Base-by-base conservation (phyloP, 345 rosid genomes). In the Excoecaria agallocha region DNA sequence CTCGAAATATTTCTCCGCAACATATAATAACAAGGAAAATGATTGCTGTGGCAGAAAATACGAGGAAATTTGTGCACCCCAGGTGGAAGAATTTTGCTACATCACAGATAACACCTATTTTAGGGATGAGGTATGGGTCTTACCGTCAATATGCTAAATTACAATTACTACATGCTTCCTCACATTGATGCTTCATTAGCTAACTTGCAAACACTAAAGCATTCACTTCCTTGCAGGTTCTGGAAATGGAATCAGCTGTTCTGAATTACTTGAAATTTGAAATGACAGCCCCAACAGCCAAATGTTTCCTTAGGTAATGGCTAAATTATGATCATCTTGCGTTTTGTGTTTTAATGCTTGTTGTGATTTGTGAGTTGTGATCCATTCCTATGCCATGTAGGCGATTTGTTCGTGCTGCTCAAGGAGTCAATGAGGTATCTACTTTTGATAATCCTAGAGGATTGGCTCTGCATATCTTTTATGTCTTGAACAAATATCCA, bases 61-160 rank as follows among this genome's bases (percentile, higher is more conserved):
- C 39, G 98, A 94, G 74, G 98, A 94, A 81, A 88, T 93, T 56
- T 89, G 94, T 72, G 96, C 94, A 8, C 97, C 98, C 4, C 98
- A 87, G 75, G 98, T 89, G 74, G 97, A 93, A 71, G 95, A 90
- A 77, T 94, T 94, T 75, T 92, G 98, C 75, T 94, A 89, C 85
- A 93, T 93, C 46, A 94, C 99, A 22, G 99, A 94, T 67, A 93
- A 94, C 80, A 94, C 98, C 1, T 93, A 93, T 83, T 90, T 80
- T 80, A 92, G 87, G 76, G 89, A 87, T 52, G 98, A 92, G 97
- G 97, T 90, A 77, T 74, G 73, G 57, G 25, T 56, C 71, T 64
- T 46, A 57, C 48, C 16, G 4, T 22, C 30, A 30, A 30, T 30
- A 30, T 30, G 30, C 2, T 30, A 30, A 30, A 30, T 22, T 30